Evolutionary conservation across 106 monocot genomes (phyloP).

Genomic region (Narthecium ossifragum): DNA sequence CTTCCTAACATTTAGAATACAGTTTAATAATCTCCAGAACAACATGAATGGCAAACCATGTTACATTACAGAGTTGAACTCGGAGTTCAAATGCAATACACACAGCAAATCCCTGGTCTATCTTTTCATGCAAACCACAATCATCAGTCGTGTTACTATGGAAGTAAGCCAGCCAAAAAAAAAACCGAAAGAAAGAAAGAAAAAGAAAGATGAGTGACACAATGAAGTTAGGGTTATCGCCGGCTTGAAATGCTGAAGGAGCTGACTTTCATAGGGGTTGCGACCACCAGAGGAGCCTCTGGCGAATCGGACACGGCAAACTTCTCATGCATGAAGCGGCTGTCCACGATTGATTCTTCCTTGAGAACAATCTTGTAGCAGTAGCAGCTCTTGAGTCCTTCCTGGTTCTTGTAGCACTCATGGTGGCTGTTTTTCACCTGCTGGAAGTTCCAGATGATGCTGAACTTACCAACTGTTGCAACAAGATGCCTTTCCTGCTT

Average conservation of each 20-base stretch:
- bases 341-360: conserved; percentile 83
- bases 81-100: too few relatives aligned
- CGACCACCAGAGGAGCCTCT: conserved; percentile 85
- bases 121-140: too few relatives aligned
- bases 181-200: too few relatives aligned
- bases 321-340: conserved; percentile 91
- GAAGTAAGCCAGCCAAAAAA: too few relatives aligned
- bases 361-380: conserved; percentile 85
- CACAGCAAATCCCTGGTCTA: too few relatives aligned
- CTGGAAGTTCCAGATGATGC: conserved; percentile 85
- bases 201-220: too few relatives aligned
- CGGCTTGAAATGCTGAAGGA: conserved; percentile 70
- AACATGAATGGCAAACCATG: too few relatives aligned
- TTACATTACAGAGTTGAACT: too few relatives aligned
- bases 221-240: too few relatives aligned
- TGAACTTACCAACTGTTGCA: conserved; percentile 82
- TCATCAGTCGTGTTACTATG: too few relatives aligned
- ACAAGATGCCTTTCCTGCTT: conserved; percentile 89
- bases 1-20: too few relatives aligned
- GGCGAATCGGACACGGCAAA: conserved; percentile 77
- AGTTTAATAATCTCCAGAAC: too few relatives aligned
- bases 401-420: conserved; percentile 80
- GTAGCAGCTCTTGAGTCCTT: conserved; percentile 91
- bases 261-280: conserved; percentile 90
- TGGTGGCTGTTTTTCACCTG: conserved; percentile 89